Evolutionary conservation across 1,284 basidiomycete species (phyloP), one percentile per base, ranked within the genome.

Genomic region (Rhodotorula sp.): DNA sequence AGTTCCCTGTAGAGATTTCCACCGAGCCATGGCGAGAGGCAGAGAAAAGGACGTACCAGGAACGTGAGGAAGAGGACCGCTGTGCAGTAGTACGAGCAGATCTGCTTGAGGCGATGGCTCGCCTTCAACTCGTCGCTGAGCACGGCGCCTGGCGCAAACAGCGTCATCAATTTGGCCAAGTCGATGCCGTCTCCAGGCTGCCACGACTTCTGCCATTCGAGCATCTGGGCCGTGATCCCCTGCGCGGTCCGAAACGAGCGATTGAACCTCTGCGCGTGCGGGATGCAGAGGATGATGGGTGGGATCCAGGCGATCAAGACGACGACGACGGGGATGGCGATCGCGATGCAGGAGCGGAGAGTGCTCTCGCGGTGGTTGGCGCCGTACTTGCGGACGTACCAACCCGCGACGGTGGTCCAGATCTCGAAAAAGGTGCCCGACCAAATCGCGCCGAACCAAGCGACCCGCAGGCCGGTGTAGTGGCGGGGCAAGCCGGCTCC

Each of bases 381-480:
- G 47, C 65, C 68, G 14, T 52, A 57, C 3, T 60, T 54, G 28
- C 71, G 68, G 26, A 72, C 58, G 56, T 70, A 65, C 52, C 58
- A 70, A 6, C 56, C 56, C 19, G 49, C 43, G 18, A 66, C 50
- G 26, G 60, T 66, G 5, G 56, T 43, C 71, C 71, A 73, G 16
- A 62, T 54, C 47, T 73, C 71, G 45, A 59, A 48, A 38, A 65
- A 70, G 19, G 63, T 50, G 21, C 64, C 71, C 28, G 48, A 19
- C 65, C 68, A 70, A 1, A 69, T 49, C 0, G 64, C 57, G 19
- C 56, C 68, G 52, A 68, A 64, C 65, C 68, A 67, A 4, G 57
- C 55, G 2, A 31, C 48, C 1, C 50, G n/a, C 8, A 63, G 5
- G 1, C 64, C 68, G 1, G 60, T 26, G 21, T 58, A 72, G 47